Evolutionary conservation across 805 yeast genomes (phyloP), one percentile per base, ranked within the genome.

Genomic region (Yamadazyma sp.): DNA sequence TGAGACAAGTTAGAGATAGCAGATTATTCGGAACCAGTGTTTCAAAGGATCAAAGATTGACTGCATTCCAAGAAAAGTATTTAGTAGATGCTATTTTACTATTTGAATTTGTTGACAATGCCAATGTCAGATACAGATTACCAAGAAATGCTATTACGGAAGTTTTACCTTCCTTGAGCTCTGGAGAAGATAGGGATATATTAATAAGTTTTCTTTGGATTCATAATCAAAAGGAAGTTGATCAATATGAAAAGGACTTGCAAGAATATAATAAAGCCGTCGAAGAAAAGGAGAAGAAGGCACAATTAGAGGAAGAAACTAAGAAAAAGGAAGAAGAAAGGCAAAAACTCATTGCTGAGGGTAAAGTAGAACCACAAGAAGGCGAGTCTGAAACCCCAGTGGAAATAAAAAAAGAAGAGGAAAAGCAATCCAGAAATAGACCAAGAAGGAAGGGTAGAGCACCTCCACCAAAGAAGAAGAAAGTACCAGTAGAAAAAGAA

Each of bases 131-230:
- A 39, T 91, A 74, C 49, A 62, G 73, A 39, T 53, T 91, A 0
- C 97, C 98, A 0, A 80, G 80, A 44, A 76, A 86, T 43, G 74
- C 94, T 1, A 73, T 91, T 3, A 64, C 83, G 39, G 97, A 89
- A 58, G 64, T 75, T 1, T 28, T 55, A 10, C 61, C 65, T 1
- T 50, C 39, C 35, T 55, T 25, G 52, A 50, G 27, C 46, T 51
- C 40, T 49, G 58, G 34, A 8, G 49, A 56, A 3, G 53, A 50
- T 30, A 46, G 65, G 11, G 78, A 76, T 37, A 47, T 75, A 3
- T 42, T 76, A 15, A 51, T 74, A 4, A 75, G 80, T 30, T 73
- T 68, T 40, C 43, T 75, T 7, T 55, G 77, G 60, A 53, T 75
- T 4, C 81, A 76, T 44, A 76, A 76, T 43, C 66, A 65, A 31